Evolutionary conservation across 2,329 filamentous ascomycete species (phyloP), one percentile per base, ranked within the genome.

Genomic region (Calonectria fujianensis): DNA sequence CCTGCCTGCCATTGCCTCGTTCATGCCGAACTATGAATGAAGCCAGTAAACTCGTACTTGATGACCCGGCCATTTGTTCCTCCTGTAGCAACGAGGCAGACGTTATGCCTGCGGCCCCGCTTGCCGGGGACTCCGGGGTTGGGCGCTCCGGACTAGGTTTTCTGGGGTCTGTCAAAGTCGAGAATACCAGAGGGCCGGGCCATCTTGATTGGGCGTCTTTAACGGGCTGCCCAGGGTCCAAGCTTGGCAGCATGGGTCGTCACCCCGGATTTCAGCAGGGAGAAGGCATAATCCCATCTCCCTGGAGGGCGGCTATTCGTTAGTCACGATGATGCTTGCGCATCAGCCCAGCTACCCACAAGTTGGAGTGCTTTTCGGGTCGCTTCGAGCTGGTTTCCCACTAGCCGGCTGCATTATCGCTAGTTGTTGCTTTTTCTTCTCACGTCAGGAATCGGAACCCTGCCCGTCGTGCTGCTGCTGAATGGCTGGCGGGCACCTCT

Each of bases 191-290:
- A 59, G 18, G 20, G 14, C 14, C 14, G 35, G 66, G 37, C 29
- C 11, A 57, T 48, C 14, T 29, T 48, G 37, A 69, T 69, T 69
- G 66, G 66, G 51, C 37, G 11, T 11, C 16, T 20, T 48, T 48
- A 11, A 48, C 61, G n/a, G 39, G 57, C 57, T 29, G 35, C 11
- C 24, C 5, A 29, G n/a, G 35, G 57, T 24, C 57, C 11, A 16
- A 41, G 35, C 57, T 61, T 61, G 35, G 35, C 35, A 27, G 14
- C 24, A 52, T 14, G 24, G 50, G 50, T 52, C 6, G 13, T 27
- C 57, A 39, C 57, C 57, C 57, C 57, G 32, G 57, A 61, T 61
- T 61, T 61, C 57, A 39, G 57, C 32, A 37, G n/a, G 24, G 24
- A 24, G 4, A 14, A 27, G n/a, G 11, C 32, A 27, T n/a, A 61